Base-by-base conservation (phyloP, 306 rosid genomes). In the Canavalia gladiata region DNA sequence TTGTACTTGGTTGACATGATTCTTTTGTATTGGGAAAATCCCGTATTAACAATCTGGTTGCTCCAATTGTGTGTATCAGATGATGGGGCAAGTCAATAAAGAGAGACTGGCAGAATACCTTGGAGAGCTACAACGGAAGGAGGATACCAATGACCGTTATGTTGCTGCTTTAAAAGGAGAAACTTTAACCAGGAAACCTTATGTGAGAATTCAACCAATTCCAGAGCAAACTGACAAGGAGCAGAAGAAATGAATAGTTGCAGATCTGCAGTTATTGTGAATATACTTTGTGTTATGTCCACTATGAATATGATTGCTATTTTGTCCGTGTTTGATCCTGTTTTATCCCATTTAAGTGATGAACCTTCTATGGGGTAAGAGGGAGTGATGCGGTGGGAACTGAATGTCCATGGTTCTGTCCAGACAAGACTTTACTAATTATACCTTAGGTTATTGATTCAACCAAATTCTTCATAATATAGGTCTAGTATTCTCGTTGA, bases 111-210 rank as follows among this genome's bases (percentile, higher is more conserved):
- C 91, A 6, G 99, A 95, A 82, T 93, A 55, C 72, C 94, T 95
- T 0, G 57, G 56, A 68, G 74, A 68, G 92, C 81, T 95, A 82
- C 92, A 88, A 86, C 28, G 95, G 83, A 91, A 95, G 70, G 97
- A 95, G 87, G 86, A 95, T 78, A 91, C 98, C 54, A 90, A 95
- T 70, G 97, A 93, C 67, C 94, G 94, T n/a, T 95, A 90, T 75
- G 92, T 93, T 75, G 97, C 96, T 68, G 99, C 98, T 68, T 82
- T 93, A 67, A 88, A 76, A 84, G 93, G 98, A 76, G 92, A 95
- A 79, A 95, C 98, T 1, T 77, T 89, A 84, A 93, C 97, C 3
- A 86, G 98, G 74, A 93, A 93, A 2, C 99, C 98, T 1, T 95
- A 91, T 57, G 96, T 88, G 72, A 89, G 97, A 91, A 93, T 95